Conservation (phyloP, 176 grass and related monocot species). For the Sorghum bicolor region DNA sequence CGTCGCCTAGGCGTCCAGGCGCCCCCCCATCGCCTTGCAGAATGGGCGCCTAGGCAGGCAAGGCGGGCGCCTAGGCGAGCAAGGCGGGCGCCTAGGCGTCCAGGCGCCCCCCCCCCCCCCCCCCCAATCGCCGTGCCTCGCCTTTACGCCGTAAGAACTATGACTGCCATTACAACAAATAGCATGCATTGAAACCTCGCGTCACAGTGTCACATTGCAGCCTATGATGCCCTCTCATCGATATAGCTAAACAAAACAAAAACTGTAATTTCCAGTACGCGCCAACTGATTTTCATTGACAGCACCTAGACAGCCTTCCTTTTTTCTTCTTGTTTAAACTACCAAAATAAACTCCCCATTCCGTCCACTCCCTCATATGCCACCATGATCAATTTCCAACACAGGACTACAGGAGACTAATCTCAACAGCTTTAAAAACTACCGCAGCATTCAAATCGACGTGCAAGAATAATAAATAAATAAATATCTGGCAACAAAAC, state of each 20-base stretch:
- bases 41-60: too few relatives aligned
- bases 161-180: not conserved
- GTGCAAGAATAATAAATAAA: not conserved
- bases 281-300: not conserved
- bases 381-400: conserved; percentile 54
- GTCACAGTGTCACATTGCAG: not conserved
- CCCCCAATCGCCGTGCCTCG: too few relatives aligned
- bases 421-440: not conserved
- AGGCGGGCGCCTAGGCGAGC: too few relatives aligned
- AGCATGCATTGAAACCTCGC: not conserved
- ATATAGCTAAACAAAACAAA: not conserved
- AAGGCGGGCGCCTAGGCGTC: too few relatives aligned
- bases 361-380: conserved; percentile 37
- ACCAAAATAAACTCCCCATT: not conserved
- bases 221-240: not conserved
- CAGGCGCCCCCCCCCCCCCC: too few relatives aligned
- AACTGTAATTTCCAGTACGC: not conserved
- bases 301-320: not conserved
- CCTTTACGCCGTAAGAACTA: too few relatives aligned
- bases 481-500: not conserved
- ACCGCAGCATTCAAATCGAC: not conserved
- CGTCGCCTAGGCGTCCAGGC: too few relatives aligned
- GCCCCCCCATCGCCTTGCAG: too few relatives aligned
- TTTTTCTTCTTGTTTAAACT: not conserved
- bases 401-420: conserved; percentile 5